Base-by-base conservation (phyloP, 495 filamentous ascomycete species). In the Penicillium alfredii region DNA sequence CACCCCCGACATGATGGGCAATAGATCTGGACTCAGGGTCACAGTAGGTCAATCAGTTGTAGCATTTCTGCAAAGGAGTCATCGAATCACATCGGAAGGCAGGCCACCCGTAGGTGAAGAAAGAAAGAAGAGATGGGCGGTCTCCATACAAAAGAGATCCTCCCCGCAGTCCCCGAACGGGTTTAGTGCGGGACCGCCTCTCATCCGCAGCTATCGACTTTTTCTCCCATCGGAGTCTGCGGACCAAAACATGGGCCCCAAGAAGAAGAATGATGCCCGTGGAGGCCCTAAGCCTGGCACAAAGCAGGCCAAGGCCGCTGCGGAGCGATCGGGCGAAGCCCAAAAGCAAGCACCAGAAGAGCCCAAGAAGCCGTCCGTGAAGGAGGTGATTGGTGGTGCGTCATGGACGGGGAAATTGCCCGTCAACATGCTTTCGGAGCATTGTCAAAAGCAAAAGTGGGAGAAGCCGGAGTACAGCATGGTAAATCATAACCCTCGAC, bases 381-480 rank as follows among this genome's bases (percentile, higher is more conserved):
- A 88, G 61, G 80, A 86, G 45, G 65, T 98, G 38, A 94, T 98
- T 58, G 93, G 87, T 32, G 92, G 92, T 32, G 77, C 86, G 47
- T 95, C 88, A 55, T 98, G 93, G 93, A 98, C 92, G 0, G 92
- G 92, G 22, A 98, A 98, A 58, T 64, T 98, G 23, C 92, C 92
- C 3, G 84, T 94, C 34, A 92, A 89, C 54, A 71, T 98, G 55
- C 78, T 98, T 37, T 81, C 83, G 11, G 92, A 98, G 71, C 86
- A 94, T 66, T 93, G 86, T 52, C 87, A 94, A 59, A 89, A 88
- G 64, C 84, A 90, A 62, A 86, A 85, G 53, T 98, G 92, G 92
- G 82, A 84, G 44, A 92, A 81, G 52, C 92, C 90, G 1, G 89
- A 95, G 51, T 98, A 93, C 61, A 77, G 76, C 47, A 88, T 83